These are phyloP conservation scores for Thalassiosira mediterranea DNA, from an alignment of 352 stramenopile genomes.

Conservation along the genomic window DNA sequence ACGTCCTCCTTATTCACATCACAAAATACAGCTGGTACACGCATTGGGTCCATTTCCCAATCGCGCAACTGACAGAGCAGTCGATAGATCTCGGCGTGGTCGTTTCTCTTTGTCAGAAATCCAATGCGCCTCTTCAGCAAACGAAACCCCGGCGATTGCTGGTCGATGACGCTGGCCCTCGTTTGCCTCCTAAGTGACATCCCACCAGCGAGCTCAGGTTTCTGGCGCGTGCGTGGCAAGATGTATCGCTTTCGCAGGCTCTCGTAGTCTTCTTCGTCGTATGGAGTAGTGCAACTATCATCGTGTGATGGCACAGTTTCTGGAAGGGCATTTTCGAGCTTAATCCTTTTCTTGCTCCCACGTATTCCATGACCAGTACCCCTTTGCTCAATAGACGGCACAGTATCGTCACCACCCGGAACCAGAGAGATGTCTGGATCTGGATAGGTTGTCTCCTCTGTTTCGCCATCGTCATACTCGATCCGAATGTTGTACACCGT, in stretches of 20 bases:
- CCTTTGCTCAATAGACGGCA: too few species aligned
- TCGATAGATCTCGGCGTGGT: conserved; percentile 30
- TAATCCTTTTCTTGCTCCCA: too few species aligned
- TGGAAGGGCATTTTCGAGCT: too few species aligned
- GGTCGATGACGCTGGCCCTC: conserved; percentile 26
- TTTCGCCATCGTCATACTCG: too few species aligned
- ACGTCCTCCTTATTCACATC: background rate
- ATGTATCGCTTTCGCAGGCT: conserved; percentile 32
- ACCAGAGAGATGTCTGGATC: too few species aligned
- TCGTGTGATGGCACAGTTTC: too few species aligned
- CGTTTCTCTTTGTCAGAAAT: conserved; percentile 11
- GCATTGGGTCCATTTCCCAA: conserved; percentile 34
- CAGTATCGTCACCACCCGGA: too few species aligned
- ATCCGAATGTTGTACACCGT: too few species aligned
- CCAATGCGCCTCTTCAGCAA: conserved; percentile 25
- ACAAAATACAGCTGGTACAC: conserved; percentile 17
- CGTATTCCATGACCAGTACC: too few species aligned
- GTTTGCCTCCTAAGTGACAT: conserved; percentile 36
- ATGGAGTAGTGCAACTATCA: background rate
- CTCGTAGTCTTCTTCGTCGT: conserved; percentile 33
- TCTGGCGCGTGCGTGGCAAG: conserved; percentile 16
- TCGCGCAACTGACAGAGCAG: conserved; percentile 35
- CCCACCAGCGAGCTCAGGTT: conserved; percentile 20
- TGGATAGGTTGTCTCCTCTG: too few species aligned
- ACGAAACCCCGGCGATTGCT: conserved; percentile 23